Evolutionary conservation across 2,329 filamentous ascomycete genomes (phyloP).

Genomic region (Phialemoniopsis sp.): DNA sequence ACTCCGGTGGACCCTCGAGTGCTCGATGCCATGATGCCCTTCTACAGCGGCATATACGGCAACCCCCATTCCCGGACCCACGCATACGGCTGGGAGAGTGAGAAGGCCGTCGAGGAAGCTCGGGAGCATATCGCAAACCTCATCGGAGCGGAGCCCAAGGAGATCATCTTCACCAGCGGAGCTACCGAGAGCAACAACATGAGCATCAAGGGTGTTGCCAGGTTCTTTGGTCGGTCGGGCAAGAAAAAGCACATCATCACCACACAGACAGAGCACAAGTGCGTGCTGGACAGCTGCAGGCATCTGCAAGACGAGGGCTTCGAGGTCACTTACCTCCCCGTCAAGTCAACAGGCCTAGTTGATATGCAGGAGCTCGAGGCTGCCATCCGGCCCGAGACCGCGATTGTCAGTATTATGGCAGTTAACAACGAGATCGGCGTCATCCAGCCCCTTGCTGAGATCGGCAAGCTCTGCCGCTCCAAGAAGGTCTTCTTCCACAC

Average conservation of each 20-base stretch:
- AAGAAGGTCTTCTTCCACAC: slow-evolving; percentile 99
- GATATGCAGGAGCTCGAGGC: slow-evolving; percentile 79
- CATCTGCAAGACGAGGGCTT: slow-evolving; percentile 97
- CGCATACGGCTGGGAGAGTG: slow-evolving; percentile 97
- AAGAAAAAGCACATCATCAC: slow-evolving; percentile 99
- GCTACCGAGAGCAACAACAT: slow-evolving; percentile 99
- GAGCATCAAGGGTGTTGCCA: slow-evolving; percentile 96
- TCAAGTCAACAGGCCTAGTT: slow-evolving; percentile 81
- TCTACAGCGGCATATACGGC: slow-evolving; percentile 87
- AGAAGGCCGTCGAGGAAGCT: slow-evolving; percentile 87
- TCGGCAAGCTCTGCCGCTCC: slow-evolving; percentile 83
- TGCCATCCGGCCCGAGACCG: slow-evolving; percentile 87
- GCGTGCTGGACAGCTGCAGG: slow-evolving; percentile 92
- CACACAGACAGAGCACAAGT: slow-evolving; percentile 97
- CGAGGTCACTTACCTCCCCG: slow-evolving; percentile 93
- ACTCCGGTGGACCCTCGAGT: slow-evolving; percentile 93
- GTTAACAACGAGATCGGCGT: slow-evolving; percentile 99
- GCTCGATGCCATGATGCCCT: slow-evolving; percentile 94
- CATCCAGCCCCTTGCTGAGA: slow-evolving; percentile 93
- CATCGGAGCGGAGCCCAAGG: slow-evolving; percentile 92
- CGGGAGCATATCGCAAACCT: slow-evolving; percentile 78
- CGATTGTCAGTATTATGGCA: slow-evolving; percentile 93
- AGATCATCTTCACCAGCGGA: slow-evolving; percentile 98
- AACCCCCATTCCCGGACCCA: slow-evolving; percentile 97
- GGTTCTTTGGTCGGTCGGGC: slow-evolving; percentile 87